phyloP scores from a whole-genome alignment of 768 basidiomycete species.

The Amyloporia xantha region DNA sequence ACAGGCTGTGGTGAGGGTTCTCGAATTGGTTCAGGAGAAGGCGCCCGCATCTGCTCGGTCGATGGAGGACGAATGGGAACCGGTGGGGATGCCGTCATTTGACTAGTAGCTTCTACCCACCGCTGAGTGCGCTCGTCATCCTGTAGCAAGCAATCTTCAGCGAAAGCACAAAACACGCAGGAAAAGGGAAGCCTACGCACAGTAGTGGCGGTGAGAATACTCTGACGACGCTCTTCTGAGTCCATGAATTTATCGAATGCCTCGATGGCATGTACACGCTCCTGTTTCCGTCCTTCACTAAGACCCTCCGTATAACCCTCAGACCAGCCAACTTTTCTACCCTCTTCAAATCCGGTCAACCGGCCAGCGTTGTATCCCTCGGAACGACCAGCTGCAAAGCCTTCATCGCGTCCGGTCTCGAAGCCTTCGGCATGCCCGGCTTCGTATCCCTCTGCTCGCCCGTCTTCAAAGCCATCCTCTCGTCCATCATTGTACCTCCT shows the following conservation, averaged over 20 bases:
- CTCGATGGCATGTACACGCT: slow-evolving; percentile 45
- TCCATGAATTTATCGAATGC: slow-evolving; percentile 53
- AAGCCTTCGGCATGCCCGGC: slow-evolving; percentile 41
- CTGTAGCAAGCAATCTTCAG: background rate
- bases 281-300: slow-evolving; percentile 38
- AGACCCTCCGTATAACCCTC: slow-evolving; percentile 33
- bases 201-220: slow-evolving; percentile 8
- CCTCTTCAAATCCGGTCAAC: slow-evolving; percentile 24
- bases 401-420: slow-evolving; percentile 35
- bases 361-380: slow-evolving; percentile 23
- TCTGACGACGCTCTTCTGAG: slow-evolving; percentile 31
- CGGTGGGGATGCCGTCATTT: slow-evolving; percentile 11
- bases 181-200: slow-evolving; percentile 1
- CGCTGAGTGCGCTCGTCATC: slow-evolving; percentile 16
- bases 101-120: slow-evolving; percentile 15
- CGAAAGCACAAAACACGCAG: background rate
- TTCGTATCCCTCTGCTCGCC: slow-evolving; percentile 38
- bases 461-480: slow-evolving; percentile 29
- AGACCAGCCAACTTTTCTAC: slow-evolving; percentile 28
- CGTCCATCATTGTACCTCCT: slow-evolving; percentile 36
- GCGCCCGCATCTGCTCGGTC: background rate
- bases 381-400: slow-evolving; percentile 28
- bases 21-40: slow-evolving; percentile 1
- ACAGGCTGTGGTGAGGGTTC: slow-evolving; percentile 12
- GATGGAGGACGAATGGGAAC: slow-evolving; percentile 2